Conservation (phyloP, 805 yeast species). For the Suhomyces xylopsoci region DNA sequence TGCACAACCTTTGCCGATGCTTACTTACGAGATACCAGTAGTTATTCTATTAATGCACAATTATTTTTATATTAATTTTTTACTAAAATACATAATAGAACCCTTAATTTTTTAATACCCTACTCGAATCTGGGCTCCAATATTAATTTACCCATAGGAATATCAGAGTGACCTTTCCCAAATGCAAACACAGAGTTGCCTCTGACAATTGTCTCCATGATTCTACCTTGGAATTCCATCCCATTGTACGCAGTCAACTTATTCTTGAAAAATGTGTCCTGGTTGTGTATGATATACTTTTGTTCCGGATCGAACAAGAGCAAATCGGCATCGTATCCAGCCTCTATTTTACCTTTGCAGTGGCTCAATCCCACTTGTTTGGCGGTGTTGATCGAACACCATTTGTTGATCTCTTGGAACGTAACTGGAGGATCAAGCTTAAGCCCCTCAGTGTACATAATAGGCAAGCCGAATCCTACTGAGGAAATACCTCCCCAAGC, state of each 20-base stretch:
- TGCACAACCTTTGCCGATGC: too few species aligned
- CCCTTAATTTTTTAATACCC: background rate
- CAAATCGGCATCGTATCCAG: conserved; percentile 87
- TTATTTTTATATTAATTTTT: background rate
- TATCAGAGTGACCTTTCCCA: conserved; percentile 52
- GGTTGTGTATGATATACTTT: conserved; percentile 49
- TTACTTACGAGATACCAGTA: too few species aligned
- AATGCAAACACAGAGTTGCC: conserved; percentile 66
- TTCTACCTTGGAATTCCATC: conserved; percentile 62
- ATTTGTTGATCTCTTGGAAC: conserved; percentile 61
- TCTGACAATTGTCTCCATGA: conserved; percentile 74
- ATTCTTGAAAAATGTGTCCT: conserved; percentile 70
- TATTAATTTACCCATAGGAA: conserved; percentile 58
- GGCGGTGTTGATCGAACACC: conserved; percentile 86
- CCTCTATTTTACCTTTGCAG: conserved; percentile 66
- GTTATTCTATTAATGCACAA: background rate
- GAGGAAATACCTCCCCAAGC: conserved; percentile 98
- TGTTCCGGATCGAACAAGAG: conserved; percentile 70
- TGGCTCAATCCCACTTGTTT: conserved; percentile 75
- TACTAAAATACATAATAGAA: background rate
- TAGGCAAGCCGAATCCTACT: conserved; percentile 85
- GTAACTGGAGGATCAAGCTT: conserved; percentile 50
- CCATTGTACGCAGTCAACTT: conserved; percentile 88
- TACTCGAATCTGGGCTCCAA: conserved; percentile 52
- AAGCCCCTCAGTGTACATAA: conserved; percentile 71